These are phyloP conservation scores for Kalanchoe fedtschenkoi DNA, from an alignment of 164 flowering plant genomes.

Conservation along the genomic window DNA sequence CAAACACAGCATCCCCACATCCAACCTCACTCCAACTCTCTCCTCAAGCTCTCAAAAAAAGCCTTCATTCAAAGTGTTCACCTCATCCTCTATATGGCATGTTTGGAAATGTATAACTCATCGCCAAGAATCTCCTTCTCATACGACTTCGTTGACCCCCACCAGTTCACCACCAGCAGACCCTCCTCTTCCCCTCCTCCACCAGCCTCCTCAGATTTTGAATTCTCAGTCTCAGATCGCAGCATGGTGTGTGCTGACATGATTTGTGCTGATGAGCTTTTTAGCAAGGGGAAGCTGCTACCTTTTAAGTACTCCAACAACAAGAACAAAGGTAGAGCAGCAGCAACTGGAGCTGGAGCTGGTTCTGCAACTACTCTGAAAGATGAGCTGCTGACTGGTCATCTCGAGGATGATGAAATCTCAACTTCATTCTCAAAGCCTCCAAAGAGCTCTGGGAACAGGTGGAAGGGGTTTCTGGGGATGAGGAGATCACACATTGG, in stretches of 20 bases:
- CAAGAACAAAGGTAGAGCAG: conserved; percentile 15
- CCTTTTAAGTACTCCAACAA: conserved; percentile 62
- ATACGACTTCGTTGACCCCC: conserved; percentile 31
- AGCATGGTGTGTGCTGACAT: conserved; percentile 61
- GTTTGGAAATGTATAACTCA: conserved; percentile 22
- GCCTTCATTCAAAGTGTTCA: no score
- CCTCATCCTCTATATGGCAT: no score
- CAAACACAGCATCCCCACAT: no score
- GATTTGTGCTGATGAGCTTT: conserved; percentile 51
- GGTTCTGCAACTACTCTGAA: conserved; percentile 33
- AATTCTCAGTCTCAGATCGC: conserved; percentile 43
- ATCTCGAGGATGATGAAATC: conserved; percentile 23
- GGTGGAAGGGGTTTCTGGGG: conserved; percentile 58
- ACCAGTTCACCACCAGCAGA: conserved; percentile 13
- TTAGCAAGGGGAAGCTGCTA: conserved; percentile 50
- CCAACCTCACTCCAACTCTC: no score
- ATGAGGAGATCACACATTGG: conserved; percentile 33
- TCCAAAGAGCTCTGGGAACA: conserved; percentile 28
- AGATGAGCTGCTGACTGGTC: conserved; percentile 55
- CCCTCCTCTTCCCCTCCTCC: conserved; percentile 1
- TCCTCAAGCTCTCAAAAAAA: no score
- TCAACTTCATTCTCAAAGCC: conserved; percentile 24
- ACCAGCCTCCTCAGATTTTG: conserved; percentile 51
- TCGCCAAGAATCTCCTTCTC: conserved; percentile 85
- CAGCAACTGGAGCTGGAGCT: no score